Conservation (phyloP, 371 early-diverging fungal species). For the Circinella umbellata region DNA sequence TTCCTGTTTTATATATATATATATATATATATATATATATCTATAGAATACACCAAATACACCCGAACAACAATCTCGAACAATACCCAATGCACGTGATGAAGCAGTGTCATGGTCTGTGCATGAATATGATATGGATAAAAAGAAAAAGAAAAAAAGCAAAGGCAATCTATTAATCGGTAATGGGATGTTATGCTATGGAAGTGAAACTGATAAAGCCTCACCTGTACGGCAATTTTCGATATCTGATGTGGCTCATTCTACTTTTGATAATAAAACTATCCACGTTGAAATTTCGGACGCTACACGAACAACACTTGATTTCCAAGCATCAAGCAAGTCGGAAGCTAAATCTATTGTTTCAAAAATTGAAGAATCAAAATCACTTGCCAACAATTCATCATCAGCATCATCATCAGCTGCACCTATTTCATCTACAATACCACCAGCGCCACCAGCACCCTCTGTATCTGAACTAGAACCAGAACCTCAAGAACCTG, state of each 20-base stretch:
- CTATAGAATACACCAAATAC: not conserved
- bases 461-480: slow-evolving; percentile 29
- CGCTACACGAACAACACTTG: slow-evolving; percentile 54
- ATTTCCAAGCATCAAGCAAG: slow-evolving; percentile 71
- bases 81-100: slow-evolving; percentile 23
- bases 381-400: slow-evolving; percentile 50
- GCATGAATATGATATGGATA: slow-evolving; percentile 65
- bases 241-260: slow-evolving; percentile 63
- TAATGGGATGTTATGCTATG: slow-evolving; percentile 69
- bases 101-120: slow-evolving; percentile 53
- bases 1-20: too few relatives aligned
- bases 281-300: slow-evolving; percentile 68
- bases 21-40: not conserved
- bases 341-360: slow-evolving; percentile 72
- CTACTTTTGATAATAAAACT: slow-evolving; percentile 65
- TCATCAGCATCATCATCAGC: slow-evolving; percentile 29
- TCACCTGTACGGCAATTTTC: slow-evolving; percentile 71
- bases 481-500: slow-evolving; percentile 21
- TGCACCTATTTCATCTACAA: slow-evolving; percentile 15
- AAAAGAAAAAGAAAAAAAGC: slow-evolving; percentile 80
- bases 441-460: slow-evolving; percentile 26
- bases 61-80: not conserved
- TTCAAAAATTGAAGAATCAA: slow-evolving; percentile 64
- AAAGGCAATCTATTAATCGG: slow-evolving; percentile 75
- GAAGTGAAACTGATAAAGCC: slow-evolving; percentile 74